These are phyloP conservation scores for Mrakia hoshinonis DNA, from an alignment of 768 basidiomycete species.

Conservation along the genomic window DNA sequence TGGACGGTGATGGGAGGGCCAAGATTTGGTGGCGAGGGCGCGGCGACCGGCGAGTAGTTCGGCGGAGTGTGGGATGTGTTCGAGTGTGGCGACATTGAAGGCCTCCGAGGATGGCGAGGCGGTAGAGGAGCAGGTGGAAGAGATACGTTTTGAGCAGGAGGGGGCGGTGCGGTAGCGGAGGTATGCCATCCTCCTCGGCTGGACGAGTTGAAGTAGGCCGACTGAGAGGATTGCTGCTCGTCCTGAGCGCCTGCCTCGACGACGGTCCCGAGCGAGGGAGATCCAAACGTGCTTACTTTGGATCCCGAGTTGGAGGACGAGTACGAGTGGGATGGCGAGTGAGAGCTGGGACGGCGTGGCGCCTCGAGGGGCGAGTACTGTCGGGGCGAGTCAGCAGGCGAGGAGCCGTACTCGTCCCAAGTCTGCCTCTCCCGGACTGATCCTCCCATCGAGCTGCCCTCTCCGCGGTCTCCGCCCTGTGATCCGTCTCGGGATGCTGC, in stretches of 20 bases:
- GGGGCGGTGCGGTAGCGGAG: background rate
- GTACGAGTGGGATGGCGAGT: background rate
- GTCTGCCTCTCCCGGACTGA: background rate
- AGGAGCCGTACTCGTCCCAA: background rate
- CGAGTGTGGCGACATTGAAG: background rate
- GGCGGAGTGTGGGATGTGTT: background rate
- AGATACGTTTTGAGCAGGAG: too few species aligned
- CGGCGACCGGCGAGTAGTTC: background rate
- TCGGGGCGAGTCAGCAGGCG: background rate
- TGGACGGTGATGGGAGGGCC: background rate
- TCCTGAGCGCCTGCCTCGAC: background rate
- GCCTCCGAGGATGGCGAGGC: background rate
- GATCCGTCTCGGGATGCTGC: background rate
- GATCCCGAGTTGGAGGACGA: background rate
- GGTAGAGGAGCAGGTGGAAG: too few species aligned
- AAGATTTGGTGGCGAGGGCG: background rate
- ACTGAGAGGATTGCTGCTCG: background rate
- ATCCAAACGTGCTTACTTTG: background rate
- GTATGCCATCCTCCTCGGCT: conserved; percentile 10
- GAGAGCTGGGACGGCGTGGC: background rate
- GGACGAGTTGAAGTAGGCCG: conserved; percentile 2
- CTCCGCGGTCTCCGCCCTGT: background rate
- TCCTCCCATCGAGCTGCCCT: background rate
- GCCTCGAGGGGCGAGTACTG: background rate
- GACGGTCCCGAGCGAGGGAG: background rate